Evolutionary conservation across 202 grass and related monocot genomes (phyloP).

Genomic region (Brachypodium distachyon): DNA sequence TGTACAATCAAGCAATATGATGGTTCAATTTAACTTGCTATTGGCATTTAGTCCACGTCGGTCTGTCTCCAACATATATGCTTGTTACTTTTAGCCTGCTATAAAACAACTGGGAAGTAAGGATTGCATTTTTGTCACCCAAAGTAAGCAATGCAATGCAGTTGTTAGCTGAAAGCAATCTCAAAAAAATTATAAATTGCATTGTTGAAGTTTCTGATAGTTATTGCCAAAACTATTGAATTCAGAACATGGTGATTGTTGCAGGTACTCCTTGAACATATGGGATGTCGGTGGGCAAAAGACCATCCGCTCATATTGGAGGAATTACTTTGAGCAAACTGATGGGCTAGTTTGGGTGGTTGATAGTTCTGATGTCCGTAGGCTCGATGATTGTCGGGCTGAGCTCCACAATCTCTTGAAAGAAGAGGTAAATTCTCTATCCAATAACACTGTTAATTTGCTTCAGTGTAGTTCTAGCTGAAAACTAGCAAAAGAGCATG

Average conservation of each 20-base stretch:
- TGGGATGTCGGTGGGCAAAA: slow-evolving; percentile 95
- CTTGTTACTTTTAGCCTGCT: not conserved
- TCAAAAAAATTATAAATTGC: not conserved
- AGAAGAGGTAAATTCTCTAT: slow-evolving; percentile 41
- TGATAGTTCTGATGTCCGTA: slow-evolving; percentile 76
- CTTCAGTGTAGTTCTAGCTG: not conserved
- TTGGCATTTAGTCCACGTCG: not conserved
- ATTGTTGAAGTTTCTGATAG: not conserved
- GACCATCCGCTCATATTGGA: slow-evolving; percentile 86
- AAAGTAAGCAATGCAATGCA: not conserved
- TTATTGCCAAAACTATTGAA: not conserved
- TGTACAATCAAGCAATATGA: not conserved
- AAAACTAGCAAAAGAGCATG: not conserved
- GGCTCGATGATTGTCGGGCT: slow-evolving; percentile 40
- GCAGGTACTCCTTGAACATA: slow-evolving; percentile 74
- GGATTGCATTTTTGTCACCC: not conserved
- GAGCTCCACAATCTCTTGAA: slow-evolving; percentile 64
- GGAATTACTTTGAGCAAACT: slow-evolving; percentile 97
- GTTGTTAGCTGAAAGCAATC: no score
- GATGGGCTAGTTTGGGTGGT: slow-evolving; percentile 88
- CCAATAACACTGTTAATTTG: not conserved
- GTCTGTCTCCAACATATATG: not conserved
- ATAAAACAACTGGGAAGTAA: not conserved
- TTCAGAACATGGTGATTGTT: not conserved
- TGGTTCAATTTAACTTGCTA: not conserved